phyloP scores from a whole-genome alignment of 169 alveolate species.

The Amoebophrya sp. region DNA sequence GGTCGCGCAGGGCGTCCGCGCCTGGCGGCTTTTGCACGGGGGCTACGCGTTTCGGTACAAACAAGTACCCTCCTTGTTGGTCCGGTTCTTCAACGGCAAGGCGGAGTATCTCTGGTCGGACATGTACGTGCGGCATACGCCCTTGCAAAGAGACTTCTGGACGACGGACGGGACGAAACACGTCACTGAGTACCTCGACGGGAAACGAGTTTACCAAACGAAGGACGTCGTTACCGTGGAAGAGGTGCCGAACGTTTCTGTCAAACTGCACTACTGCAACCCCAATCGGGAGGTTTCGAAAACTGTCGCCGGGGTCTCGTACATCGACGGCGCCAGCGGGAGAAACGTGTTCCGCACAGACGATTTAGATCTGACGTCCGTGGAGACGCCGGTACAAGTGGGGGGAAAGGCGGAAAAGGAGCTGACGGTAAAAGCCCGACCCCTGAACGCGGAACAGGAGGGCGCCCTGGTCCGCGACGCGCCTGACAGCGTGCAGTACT shows the following conservation, averaged over 20 bases:
- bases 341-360: neutral
- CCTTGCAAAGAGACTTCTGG: neutral
- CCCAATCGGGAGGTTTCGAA: neutral
- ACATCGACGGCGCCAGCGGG: neutral
- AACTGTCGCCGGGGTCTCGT: neutral
- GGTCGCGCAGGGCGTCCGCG: neutral
- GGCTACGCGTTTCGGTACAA: neutral
- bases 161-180: neutral
- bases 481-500: neutral
- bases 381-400: neutral
- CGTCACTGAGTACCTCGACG: neutral
- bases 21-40: neutral
- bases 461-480: neutral
- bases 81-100: neutral
- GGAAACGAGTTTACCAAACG: neutral
- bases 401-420: neutral
- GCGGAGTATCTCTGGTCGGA: neutral
- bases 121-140: constrained; percentile 7
- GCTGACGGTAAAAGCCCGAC: neutral
- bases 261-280: neutral
- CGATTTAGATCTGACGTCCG: neutral
- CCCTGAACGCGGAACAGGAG: neutral
- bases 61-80: neutral
- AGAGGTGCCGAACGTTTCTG: neutral
- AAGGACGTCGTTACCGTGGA: neutral